Percentiles rank a stretch among this genome's conserved stretches.
Evolutionary conservation across 2,329 filamentous ascomycete species (phyloP).

Genomic region (Ophiostoma australiae): DNA sequence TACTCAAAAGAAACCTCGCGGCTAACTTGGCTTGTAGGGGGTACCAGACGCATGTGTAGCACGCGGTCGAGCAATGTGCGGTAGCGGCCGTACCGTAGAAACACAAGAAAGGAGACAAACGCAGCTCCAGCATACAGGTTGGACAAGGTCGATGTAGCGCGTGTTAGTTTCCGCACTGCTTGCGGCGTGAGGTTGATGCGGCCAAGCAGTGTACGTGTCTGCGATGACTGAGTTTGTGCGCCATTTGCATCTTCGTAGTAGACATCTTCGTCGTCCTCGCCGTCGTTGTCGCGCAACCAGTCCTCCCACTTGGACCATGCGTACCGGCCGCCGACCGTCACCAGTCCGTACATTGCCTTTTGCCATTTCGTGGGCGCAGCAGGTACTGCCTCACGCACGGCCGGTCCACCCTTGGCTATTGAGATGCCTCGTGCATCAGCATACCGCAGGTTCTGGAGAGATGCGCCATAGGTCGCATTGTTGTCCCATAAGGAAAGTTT

Average conservation of each 20-base stretch:
- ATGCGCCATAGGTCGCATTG: slow-evolving; percentile 88
- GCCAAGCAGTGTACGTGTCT: not conserved
- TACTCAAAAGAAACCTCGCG: slow-evolving; percentile 97
- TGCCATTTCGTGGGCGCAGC: slow-evolving; percentile 73
- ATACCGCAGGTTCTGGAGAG: slow-evolving; percentile 85
- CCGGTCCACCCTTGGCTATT: not conserved
- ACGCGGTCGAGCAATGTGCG: slow-evolving; percentile 83
- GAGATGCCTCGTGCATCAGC: slow-evolving; percentile 66
- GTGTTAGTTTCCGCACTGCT: slow-evolving; percentile 54
- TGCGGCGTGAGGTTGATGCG: slow-evolving; percentile 30
- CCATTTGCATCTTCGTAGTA: not conserved
- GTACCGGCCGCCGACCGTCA: slow-evolving; percentile 85
- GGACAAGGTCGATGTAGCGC: slow-evolving; percentile 62
- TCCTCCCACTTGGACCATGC: slow-evolving; percentile 89
- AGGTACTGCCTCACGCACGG: slow-evolving; percentile 48
- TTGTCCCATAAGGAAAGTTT: slow-evolving; percentile 97
- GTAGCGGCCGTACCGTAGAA: slow-evolving; percentile 85
- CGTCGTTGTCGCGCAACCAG: slow-evolving; percentile 69
- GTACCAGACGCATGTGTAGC: slow-evolving; percentile 76
- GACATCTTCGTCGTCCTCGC: slow-evolving; percentile 30
- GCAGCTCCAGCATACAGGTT: slow-evolving; percentile 76
- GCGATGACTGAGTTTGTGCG: not conserved
- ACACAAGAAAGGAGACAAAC: slow-evolving; percentile 81
- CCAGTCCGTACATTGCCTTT: slow-evolving; percentile 74
- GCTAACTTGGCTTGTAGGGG: slow-evolving; percentile 77